Evolutionary conservation across 768 basidiomycete species (phyloP), one percentile per base, ranked within the genome.

Genomic region (Serendipita sp.): DNA sequence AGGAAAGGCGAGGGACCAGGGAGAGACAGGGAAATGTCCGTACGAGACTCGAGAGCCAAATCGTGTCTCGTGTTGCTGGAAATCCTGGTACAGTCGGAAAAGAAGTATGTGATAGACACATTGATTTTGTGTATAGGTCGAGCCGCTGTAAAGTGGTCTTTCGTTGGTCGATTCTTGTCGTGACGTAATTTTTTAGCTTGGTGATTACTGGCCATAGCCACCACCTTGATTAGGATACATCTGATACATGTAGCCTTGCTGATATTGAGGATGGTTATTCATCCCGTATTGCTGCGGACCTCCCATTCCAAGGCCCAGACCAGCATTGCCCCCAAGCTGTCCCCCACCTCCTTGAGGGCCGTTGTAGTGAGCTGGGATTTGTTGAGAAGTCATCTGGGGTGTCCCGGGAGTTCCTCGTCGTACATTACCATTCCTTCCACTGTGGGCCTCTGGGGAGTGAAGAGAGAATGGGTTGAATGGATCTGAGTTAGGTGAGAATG

Each of bases 381-480:
- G 37, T 18, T 60, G 56, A 8, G 56, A 28, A 24, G 13, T 34
- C 56, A 60, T 60, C 28, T 60, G 56, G 8, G 56, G 56, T 1
- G 56, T 60, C 16, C 28, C 35, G 8, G 56, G 56, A n/a, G 56
- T 60, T 11, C 32, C 18, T n/a, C 56, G 4, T n/a, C 56, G 56
- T 35, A 16, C 35, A 10, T 56, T 53, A 16, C 67, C 65, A 35
- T 63, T 66, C 34, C 47, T 16, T 16, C 46, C 58, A 28, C 53
- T 41, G 51, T 66, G 66, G 44, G 62, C 66, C 10, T 82, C 81
- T 1, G 81, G 77, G 2, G 79, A 79, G 51, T 80, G 78, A 64
- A 80, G 70, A 44, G 76, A 76, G 69, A 83, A 83, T 2, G 81
- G 80, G 65, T 83, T 83, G 77, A 83, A 83, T 3, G 80, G 80